phyloP scores from a whole-genome alignment of 148 eudicot genomes.

The Camellia lanceoleosa region DNA sequence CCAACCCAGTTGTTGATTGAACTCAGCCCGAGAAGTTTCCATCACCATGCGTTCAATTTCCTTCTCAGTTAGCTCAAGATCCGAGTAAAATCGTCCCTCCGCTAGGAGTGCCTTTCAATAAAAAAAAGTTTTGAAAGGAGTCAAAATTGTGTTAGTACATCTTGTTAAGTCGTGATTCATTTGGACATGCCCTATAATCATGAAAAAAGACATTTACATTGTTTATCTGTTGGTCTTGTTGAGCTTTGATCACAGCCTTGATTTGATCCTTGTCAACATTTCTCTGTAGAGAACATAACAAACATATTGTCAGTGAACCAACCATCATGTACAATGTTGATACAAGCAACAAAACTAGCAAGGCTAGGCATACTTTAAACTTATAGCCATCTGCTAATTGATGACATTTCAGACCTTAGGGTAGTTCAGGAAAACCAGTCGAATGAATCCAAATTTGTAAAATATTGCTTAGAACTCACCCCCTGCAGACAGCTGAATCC shows the following conservation, averaged over 20 bases:
- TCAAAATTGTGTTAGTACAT: no score
- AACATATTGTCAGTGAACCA: background rate
- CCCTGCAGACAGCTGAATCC: conserved; percentile 88
- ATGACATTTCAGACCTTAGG: background rate
- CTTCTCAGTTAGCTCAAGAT: conserved; percentile 82
- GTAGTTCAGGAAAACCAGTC: no score
- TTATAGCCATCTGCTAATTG: no score
- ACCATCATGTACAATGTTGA: background rate
- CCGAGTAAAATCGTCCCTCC: conserved; percentile 79
- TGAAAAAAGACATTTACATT: conserved; percentile 38
- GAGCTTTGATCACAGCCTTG: conserved; percentile 86
- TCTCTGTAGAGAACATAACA: conserved; percentile 37
- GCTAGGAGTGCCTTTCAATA: conserved; percentile 62
- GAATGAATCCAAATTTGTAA: background rate
- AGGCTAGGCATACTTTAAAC: no score
- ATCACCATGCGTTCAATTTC: conserved; percentile 87
- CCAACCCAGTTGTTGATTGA: conserved; percentile 47
- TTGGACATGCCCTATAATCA: background rate
- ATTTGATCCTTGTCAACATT: conserved; percentile 75
- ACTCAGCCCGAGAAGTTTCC: conserved; percentile 84
- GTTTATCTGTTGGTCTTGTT: conserved; percentile 85
- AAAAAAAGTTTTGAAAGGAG: conserved; percentile 2
- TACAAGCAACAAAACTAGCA: background rate
- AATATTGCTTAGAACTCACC: conserved; percentile 41
- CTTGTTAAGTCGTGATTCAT: no score